Evolutionary conservation across 495 filamentous ascomycete genomes (phyloP).

Genomic region (Penicillium longicatenatum): DNA sequence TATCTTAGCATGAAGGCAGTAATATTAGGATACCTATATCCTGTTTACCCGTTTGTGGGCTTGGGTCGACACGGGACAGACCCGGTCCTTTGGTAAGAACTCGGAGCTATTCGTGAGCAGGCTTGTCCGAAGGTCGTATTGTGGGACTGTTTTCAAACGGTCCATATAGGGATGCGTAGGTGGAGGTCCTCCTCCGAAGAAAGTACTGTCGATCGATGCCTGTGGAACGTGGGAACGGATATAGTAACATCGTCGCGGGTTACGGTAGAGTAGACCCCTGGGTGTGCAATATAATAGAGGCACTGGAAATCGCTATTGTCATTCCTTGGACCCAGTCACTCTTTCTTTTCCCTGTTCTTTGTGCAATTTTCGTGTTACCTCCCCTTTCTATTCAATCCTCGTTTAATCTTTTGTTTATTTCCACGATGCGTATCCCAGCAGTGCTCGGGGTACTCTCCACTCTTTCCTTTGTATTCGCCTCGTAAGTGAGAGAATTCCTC

Average conservation of each 20-base stretch:
- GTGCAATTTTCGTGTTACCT: not conserved
- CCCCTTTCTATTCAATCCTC: not conserved
- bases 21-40: not conserved
- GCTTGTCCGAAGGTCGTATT: not conserved
- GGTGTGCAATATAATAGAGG: conserved; percentile 9
- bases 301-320: not conserved
- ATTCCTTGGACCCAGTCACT: conserved; percentile 5
- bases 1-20: not conserved
- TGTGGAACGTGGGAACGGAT: not conserved
- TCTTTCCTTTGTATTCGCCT: conserved; percentile 19
- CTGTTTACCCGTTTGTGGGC: not conserved
- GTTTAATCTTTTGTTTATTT: not conserved
- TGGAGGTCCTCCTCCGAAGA: not conserved
- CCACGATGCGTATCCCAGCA: conserved; percentile 23
- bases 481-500: conserved; percentile 17
- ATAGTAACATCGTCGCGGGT: conserved; percentile 2
- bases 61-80: conserved; percentile 4
- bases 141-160: not conserved
- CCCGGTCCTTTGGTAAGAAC: not conserved
- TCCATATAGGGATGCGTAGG: not conserved
- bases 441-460: conserved; percentile 20
- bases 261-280: not conserved
- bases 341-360: conserved; percentile 1
- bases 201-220: conserved; percentile 9
- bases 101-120: not conserved